Percentiles rank a stretch among this genome's conserved stretches.
phyloP scores from a whole-genome alignment of 192 early-diverging fungal species.

The Cladochytrium replicatum region DNA sequence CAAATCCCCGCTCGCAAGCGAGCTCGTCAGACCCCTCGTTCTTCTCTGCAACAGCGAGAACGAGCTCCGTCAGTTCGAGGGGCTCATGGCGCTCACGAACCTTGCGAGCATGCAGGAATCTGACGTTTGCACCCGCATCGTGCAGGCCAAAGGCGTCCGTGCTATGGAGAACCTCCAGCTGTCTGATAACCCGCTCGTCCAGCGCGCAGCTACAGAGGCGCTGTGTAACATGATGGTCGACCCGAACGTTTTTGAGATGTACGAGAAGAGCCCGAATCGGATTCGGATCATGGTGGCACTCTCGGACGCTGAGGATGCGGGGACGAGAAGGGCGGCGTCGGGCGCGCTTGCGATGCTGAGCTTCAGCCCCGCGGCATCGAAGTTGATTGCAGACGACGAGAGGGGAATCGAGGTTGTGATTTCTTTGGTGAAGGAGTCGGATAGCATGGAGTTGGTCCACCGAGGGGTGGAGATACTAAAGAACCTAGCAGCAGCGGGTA shows the following conservation, averaged over 20 bases:
- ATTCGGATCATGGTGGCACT: slow-evolving; percentile 77
- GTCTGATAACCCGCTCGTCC: slow-evolving; percentile 67
- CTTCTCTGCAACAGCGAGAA: slow-evolving; percentile 49
- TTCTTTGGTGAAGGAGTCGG: slow-evolving; percentile 18
- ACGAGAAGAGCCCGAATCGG: slow-evolving; percentile 33
- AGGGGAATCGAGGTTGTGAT: slow-evolving; percentile 38
- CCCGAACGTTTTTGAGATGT: slow-evolving; percentile 67
- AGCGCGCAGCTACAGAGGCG: slow-evolving; percentile 80
- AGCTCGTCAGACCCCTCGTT: slow-evolving; percentile 64
- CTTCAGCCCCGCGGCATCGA: slow-evolving; percentile 37
- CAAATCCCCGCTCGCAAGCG: slow-evolving; percentile 48
- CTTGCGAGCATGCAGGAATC: slow-evolving; percentile 64
- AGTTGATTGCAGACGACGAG: slow-evolving; percentile 45
- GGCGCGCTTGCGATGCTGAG: slow-evolving; percentile 81
- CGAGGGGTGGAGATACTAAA: slow-evolving; percentile 63
- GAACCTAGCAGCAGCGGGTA: slow-evolving; percentile 43
- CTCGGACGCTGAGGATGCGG: slow-evolving; percentile 76
- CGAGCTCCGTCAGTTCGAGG: slow-evolving; percentile 73
- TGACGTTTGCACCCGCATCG: slow-evolving; percentile 53
- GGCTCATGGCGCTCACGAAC: slow-evolving; percentile 87
- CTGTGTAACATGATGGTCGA: slow-evolving; percentile 90
- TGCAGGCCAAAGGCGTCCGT: slow-evolving; percentile 49
- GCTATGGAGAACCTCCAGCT: slow-evolving; percentile 71
- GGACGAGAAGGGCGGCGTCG: slow-evolving; percentile 70
- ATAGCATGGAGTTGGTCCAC: slow-evolving; percentile 55